Base-by-base conservation (phyloP, 1,284 basidiomycete species). In the Pyrrhoderma lamaoense region DNA sequence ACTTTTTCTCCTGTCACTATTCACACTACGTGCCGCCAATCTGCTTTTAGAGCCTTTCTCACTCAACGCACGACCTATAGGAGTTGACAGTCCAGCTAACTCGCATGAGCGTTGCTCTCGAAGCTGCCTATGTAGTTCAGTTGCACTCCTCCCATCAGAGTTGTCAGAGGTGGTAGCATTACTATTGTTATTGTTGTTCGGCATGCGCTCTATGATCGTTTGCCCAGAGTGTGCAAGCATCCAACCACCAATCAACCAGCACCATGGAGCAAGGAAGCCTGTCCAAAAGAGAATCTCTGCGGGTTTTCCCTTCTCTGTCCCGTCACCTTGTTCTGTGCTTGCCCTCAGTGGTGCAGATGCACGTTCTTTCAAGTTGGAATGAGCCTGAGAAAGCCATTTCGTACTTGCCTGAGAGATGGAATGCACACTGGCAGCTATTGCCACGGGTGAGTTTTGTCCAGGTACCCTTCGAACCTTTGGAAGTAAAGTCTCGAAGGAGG, bases 221-320 rank as follows among this genome's bases (percentile, higher is more conserved):
- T 50, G 54, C 68, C 72, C 73, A 35, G 70, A 65, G 40, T 65
- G 63, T 45, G 71, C 73, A 54, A 82, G 70, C 57, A 82, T 74
- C 84, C 84, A 86, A 2, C 83, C 83, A 0, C 83, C 83, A 13
- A 86, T 70, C 35, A 86, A 71, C 83, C 83, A 86, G 59, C 61
- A 86, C 72, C 65, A 85, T 48, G 62, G 84, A 65, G 65, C 75
- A 38, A 84, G 52, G 57, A 86, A 86, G 1, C 83, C 84, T 0
- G 80, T 55, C 79, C 80, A 86, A 65, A 86, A 86, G 9, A 84
- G 66, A 60, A 80, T 72, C 60, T 75, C 75, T 16, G 80, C 71
- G 2, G 75, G 73, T 38, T 42, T 53, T 19, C 52, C 36, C 36
- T 45, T 35, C 7, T 40, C 31, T 31, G 40, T 47, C 14, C 53